Evolutionary conservation across 495 filamentous ascomycete genomes (phyloP).

Genomic region (Hypomontagnella monticulosa): DNA sequence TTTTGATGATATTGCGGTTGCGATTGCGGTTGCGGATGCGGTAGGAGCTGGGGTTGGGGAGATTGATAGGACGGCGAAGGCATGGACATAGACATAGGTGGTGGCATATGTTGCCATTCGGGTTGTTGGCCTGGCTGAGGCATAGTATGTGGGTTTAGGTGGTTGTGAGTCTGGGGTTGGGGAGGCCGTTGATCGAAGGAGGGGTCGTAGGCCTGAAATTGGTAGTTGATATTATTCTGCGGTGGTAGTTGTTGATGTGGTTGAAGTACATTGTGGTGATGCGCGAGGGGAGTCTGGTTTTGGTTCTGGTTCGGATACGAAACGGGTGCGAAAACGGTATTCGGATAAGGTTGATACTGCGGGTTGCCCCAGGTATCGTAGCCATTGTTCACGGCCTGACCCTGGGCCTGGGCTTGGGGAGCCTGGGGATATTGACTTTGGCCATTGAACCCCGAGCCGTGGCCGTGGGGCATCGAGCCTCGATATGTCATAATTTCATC

Average conservation of each 20-base stretch:
- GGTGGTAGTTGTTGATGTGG: constrained; percentile 17
- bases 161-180: constrained; percentile 33
- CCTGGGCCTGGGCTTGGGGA: too few species aligned
- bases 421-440: constrained; percentile 44
- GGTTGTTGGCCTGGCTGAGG: constrained; percentile 32
- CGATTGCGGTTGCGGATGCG: constrained; percentile 32
- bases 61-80: constrained; percentile 38
- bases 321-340: constrained; percentile 12
- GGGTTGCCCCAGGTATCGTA: constrained; percentile 40
- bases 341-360: constrained; percentile 38
- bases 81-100: constrained; percentile 24
- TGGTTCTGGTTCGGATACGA: constrained; percentile 23
- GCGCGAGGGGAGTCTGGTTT: constrained; percentile 13
- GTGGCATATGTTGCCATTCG: constrained; percentile 37
- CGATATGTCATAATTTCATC: constrained; percentile 55
- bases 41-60: constrained; percentile 23
- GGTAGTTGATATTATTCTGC: constrained; percentile 38
- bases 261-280: constrained; percentile 16
- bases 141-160: constrained; percentile 32
- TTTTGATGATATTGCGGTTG: constrained; percentile 33
- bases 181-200: constrained; percentile 44
- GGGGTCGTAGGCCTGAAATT: constrained; percentile 45
- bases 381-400: constrained; percentile 22
- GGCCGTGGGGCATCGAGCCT: constrained; percentile 55
- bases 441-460: constrained; percentile 51